Percentiles rank a stretch among this genome's conserved stretches.
Conservation (phyloP, 2,329 filamentous ascomycete species). For the Clonostachys rhizophaga region DNA sequence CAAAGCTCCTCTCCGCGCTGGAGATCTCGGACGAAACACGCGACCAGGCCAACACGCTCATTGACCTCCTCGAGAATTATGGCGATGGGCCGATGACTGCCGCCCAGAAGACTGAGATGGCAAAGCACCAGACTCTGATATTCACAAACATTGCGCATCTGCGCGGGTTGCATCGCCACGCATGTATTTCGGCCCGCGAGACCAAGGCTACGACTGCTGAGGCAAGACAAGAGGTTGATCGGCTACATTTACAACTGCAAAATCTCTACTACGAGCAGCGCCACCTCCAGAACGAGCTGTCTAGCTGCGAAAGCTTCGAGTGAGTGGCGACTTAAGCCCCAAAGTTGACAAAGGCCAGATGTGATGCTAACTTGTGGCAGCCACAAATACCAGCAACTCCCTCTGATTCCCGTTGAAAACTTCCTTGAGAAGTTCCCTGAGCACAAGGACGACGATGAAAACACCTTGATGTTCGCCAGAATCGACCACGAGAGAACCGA, state of each 20-base stretch:
- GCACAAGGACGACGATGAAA: constrained; percentile 65
- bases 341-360: background rate
- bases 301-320: constrained; percentile 88
- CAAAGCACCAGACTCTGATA: constrained; percentile 75
- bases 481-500: constrained; percentile 89
- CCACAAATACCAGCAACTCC: constrained; percentile 83
- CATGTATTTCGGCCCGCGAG: constrained; percentile 74
- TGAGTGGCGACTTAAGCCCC: constrained; percentile 37
- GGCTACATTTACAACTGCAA: constrained; percentile 85
- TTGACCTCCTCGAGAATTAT: constrained; percentile 47
- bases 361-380: constrained; percentile 34
- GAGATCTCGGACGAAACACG: constrained; percentile 70
- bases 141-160: constrained; percentile 75
- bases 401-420: constrained; percentile 77
- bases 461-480: constrained; percentile 80
- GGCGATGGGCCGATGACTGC: constrained; percentile 24
- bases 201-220: constrained; percentile 86
- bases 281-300: constrained; percentile 85
- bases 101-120: constrained; percentile 45
- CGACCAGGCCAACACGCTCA: constrained; percentile 63
- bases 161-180: constrained; percentile 77
- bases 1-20: constrained; percentile 61
- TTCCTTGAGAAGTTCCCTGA: constrained; percentile 77
- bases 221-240: constrained; percentile 85
- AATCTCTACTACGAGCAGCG: constrained; percentile 96